Conservation (phyloP, 768 basidiomycete species). For the Tulasnella sp. region DNA sequence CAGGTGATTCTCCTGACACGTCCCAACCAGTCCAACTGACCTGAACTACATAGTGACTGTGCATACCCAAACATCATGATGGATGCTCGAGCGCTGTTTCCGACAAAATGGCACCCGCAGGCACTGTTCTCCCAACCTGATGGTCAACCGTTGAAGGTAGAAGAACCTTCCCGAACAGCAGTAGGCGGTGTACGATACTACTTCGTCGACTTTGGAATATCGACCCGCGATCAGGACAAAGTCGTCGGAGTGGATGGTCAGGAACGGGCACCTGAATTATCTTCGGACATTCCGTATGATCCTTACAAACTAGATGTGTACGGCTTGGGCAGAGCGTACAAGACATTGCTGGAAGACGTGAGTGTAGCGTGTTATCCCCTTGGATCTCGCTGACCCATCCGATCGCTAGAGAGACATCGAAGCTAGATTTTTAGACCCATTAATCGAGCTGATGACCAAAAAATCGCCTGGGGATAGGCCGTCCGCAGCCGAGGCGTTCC, state of each 20-base stretch:
- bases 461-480: background rate
- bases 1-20: background rate
- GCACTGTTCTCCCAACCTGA: background rate
- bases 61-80: background rate
- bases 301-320: conserved; percentile 12
- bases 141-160: background rate
- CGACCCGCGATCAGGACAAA: background rate
- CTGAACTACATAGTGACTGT: background rate
- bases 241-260: background rate
- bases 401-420: background rate
- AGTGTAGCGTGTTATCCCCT: background rate
- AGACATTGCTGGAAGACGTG: background rate
- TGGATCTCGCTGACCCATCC: too few species aligned
- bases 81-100: conserved; percentile 1
- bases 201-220: background rate
- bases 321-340: background rate
- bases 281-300: background rate
- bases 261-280: background rate
- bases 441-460: conserved; percentile 2
- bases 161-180: background rate
- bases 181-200: conserved; percentile 6
- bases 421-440: background rate
- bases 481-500: background rate
- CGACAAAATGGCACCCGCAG: background rate
- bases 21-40: background rate